Percentiles rank a stretch among this genome's conserved stretches.
Conservation (phyloP, 495 filamentous ascomycete species). For the Astrothelium subdiscretum region DNA sequence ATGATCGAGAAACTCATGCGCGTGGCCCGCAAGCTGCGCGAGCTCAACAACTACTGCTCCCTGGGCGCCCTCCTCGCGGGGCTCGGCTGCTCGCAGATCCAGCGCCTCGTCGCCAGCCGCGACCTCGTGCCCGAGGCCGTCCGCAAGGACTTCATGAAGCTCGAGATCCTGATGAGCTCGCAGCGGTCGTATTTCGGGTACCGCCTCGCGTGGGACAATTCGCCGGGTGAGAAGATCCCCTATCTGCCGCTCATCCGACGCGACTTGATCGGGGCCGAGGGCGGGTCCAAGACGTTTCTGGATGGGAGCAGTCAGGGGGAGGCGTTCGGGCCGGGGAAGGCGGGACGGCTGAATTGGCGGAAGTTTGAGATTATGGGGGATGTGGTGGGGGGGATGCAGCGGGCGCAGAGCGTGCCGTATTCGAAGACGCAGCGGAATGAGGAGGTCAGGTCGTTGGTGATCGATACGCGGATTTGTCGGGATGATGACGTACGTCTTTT, state of each 20-base stretch:
- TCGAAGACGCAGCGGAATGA: conserved; percentile 55
- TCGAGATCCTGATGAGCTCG: conserved; percentile 86
- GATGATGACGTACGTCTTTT: conserved; percentile 46
- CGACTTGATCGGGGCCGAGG: conserved; percentile 82
- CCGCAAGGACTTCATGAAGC: conserved; percentile 72
- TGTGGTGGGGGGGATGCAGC: conserved; percentile 77
- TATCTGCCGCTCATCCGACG: conserved; percentile 85
- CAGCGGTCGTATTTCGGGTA: conserved; percentile 89
- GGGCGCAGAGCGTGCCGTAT: conserved; percentile 79
- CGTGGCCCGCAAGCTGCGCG: conserved; percentile 50
- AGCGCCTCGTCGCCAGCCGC: conserved; percentile 72
- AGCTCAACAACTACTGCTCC: conserved; percentile 93
- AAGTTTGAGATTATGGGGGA: conserved; percentile 97
- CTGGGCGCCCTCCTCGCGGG: conserved; percentile 88
- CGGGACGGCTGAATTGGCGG: conserved; percentile 69
- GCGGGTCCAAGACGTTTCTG: conserved; percentile 82
- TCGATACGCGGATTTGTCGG: conserved; percentile 49
- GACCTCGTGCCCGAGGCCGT: conserved; percentile 57
- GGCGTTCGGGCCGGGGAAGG: neutral
- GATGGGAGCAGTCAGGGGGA: conserved; percentile 46
- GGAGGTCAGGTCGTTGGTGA: conserved; percentile 53
- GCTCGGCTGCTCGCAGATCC: conserved; percentile 76
- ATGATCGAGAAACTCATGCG: conserved; percentile 91
- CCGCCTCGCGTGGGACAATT: conserved; percentile 92
- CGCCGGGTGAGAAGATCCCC: conserved; percentile 76